Evolutionary conservation across 169 alveolate species (phyloP).

Genomic region (Plasmodium vivax): DNA sequence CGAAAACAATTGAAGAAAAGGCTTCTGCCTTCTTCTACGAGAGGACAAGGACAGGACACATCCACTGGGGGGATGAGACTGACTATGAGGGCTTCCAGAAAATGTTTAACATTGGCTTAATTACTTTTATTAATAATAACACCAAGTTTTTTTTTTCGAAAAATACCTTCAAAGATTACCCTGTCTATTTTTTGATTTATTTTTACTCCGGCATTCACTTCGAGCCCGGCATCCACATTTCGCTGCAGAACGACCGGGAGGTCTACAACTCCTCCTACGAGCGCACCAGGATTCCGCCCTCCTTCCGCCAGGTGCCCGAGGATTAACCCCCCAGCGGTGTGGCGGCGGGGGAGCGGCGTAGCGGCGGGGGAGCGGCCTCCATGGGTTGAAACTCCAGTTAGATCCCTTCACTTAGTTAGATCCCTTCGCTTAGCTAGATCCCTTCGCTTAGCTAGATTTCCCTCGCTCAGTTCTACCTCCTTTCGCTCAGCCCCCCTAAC

Average conservation of each 20-base stretch:
- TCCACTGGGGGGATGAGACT: conserved; percentile 70
- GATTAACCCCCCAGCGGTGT: neutral
- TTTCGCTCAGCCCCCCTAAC: neutral
- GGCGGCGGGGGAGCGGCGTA: too few relatives aligned
- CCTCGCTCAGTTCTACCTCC: too few relatives aligned
- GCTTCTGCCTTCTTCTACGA: conserved; percentile 54
- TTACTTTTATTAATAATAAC: conserved; percentile 37
- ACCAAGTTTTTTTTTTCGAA: conserved; percentile 43
- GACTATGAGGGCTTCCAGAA: conserved; percentile 67
- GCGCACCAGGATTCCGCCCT: neutral
- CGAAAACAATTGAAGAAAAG: conserved; percentile 29
- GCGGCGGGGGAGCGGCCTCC: too few relatives aligned
- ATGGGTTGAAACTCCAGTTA: neutral
- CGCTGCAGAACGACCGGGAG: neutral
- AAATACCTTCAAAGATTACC: conserved; percentile 7
- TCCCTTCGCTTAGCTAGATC: too few relatives aligned
- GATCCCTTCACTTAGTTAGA: neutral
- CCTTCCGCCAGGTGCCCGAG: conserved; percentile 4
- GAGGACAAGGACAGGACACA: conserved; percentile 58
- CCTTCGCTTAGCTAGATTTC: too few relatives aligned
- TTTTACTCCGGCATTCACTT: conserved; percentile 50
- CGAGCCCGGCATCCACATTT: conserved; percentile 36
- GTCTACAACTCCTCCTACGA: conserved; percentile 9
- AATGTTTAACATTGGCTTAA: conserved; percentile 58
- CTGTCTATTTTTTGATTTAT: conserved; percentile 22